Evolutionary conservation across 257 asterid species (phyloP), one percentile per base, ranked within the genome.

Genomic region (Striga asiatica): DNA sequence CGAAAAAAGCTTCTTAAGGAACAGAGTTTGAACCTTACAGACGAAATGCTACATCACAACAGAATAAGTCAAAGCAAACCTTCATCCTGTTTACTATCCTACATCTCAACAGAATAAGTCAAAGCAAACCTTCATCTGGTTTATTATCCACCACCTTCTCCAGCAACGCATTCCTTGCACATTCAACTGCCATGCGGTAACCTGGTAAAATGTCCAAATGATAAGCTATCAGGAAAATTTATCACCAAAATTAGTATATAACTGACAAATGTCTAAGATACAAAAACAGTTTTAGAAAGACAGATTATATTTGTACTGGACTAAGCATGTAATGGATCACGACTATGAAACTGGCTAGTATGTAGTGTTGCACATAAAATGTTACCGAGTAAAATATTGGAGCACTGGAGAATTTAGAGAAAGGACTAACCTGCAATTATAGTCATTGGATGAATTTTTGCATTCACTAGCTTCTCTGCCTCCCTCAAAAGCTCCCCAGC

Each of bases 401-500:
- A 24, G 31, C 43, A 9, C 32, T 55, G 57, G 41, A 27, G 34
- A 53, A 39, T 62, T 28, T 29, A 58, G 9, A 20, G 43, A 41
- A 41, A 59, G 32, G 50, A 64, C 67, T 50, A 39, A 84, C 95
- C 98, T 80, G 93, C 41, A 57, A 88, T 88, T 29, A 92, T 82
- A 66, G 95, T 84, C 97, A 88, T 82, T 12, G 95, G 98, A 66
- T 92, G 98, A 64, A 92, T 84, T 73, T 92, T 87, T 9, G 95
- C 64, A 38, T 84, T 82, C 11, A 92, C 88, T 74, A 92, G 74
- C 81, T 92, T 87, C 71, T 92, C 98, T 35, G 96, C 95, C 83
- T 92, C 98, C 78, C 93, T 76, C 74, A 92, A 66, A 63, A 92
- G 97, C 72, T 92, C 97, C 51, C 97, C 98, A 68, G 97, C 98